Conservation (phyloP, 495 filamentous ascomycete genomes). For the Neurospora sp. region DNA sequence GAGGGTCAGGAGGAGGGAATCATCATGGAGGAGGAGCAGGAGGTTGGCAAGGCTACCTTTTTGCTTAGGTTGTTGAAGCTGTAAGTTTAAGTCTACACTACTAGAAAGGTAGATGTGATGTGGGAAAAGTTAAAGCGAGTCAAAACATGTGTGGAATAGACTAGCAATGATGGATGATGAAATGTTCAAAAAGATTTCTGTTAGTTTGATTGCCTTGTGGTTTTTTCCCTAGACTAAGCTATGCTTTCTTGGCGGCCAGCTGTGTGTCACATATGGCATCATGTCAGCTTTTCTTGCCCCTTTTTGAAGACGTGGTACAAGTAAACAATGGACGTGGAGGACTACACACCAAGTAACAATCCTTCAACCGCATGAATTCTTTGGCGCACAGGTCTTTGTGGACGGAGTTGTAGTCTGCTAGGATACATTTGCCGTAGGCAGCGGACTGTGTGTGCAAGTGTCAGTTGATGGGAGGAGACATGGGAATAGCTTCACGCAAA, state of each 20-base stretch:
- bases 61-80: conserved; percentile 73
- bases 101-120: neutral
- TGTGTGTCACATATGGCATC: neutral
- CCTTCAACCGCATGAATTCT: conserved; percentile 78
- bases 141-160: neutral
- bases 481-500: neutral
- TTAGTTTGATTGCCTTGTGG: neutral
- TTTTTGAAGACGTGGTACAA: neutral
- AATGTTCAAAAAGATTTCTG: neutral
- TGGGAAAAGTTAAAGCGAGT: neutral
- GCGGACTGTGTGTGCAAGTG: conserved; percentile 47
- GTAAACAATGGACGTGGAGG: neutral
- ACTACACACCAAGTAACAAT: conserved; percentile 71
- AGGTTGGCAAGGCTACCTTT: conserved; percentile 80
- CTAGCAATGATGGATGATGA: neutral
- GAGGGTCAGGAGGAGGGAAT: conserved; percentile 47
- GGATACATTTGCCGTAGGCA: conserved; percentile 84
- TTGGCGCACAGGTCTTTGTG: conserved; percentile 83
- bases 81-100: conserved; percentile 19
- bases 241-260: neutral
- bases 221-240: neutral
- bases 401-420: conserved; percentile 82
- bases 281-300: neutral
- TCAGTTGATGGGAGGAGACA: neutral
- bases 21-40: conserved; percentile 79